Evolutionary conservation across 139 green algal genomes (phyloP), one percentile per base, ranked within the genome.

Genomic region (Chlorella sorokiniana): DNA sequence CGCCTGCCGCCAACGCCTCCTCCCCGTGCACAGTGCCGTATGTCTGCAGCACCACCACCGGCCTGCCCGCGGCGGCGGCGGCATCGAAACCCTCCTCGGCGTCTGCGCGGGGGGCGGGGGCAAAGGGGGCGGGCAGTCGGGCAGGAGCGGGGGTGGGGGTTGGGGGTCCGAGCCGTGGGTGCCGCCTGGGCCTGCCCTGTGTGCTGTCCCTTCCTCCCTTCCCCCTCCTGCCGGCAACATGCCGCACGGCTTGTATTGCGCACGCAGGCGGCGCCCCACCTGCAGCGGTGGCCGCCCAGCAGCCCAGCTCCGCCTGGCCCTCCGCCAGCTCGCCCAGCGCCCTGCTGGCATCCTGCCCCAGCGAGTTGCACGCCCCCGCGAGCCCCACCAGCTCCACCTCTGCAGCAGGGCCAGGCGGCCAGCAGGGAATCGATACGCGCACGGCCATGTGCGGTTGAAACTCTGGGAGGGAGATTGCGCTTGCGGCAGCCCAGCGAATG

Each of bases 311-410:
- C 22, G 25, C 35, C 33, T 67, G 48, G 22, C 23, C 9, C 6
- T n/a, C 3, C 20, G 71, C 71, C 48, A 78, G 71, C 45, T 44
- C 42, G 2, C 9, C 11, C 69, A 77, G 44, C 44, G 18, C 29
- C 3, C 3, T n/a, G 27, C 31, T 63, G 0, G 69, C 69, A 29
- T 77, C 69, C 0, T 37, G 6, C 31, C 44, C 44, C 33, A 63
- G 11, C 0, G 6, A 8, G 16, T 20, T 41, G 31, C 10, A 31
- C 8, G 71, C 71, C 1, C 48, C 71, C 14, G 35, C 14, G 31
- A 78, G 22, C 6, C 48, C 71, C 71, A 78, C 6, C 3, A 78
- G 48, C 71, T 78, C 71, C 33, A 42, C 23, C 5, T 62, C 69
- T 76, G 69, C 69, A 29, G 41, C 9, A 10, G 3, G 14, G 4